Conservation (phyloP, 805 yeast genomes). For the Jamesozyma hellenica region DNA sequence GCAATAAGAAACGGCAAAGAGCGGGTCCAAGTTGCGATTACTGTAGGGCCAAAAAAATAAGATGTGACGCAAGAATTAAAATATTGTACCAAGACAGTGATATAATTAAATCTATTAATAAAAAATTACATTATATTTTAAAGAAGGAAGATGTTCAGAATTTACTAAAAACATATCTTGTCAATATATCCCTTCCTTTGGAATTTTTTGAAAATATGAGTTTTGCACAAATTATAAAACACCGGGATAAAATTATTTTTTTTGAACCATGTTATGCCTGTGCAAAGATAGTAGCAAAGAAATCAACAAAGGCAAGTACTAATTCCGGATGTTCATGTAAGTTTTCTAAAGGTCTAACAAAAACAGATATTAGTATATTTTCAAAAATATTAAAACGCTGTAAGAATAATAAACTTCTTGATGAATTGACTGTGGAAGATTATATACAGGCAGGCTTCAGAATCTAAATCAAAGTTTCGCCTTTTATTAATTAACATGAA, state of each 20-base stretch:
- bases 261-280: conserved; percentile 51
- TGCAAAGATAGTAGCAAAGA: conserved; percentile 13
- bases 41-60: conserved; percentile 59
- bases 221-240: conserved; percentile 14
- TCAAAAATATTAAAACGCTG: conserved; percentile 10
- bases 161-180: conserved; percentile 3
- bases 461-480: background rate
- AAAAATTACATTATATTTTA: conserved; percentile 14
- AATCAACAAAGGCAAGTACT: background rate
- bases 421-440: conserved; percentile 12
- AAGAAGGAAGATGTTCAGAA: conserved; percentile 2
- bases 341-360: conserved; percentile 57
- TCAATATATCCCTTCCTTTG: background rate
- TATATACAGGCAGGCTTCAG: conserved; percentile 15
- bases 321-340: conserved; percentile 1
- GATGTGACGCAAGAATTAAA: conserved; percentile 58
- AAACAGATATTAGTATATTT: conserved; percentile 25
- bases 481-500: too few species aligned
- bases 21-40: conserved; percentile 68
- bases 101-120: conserved; percentile 12
- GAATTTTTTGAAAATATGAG: background rate
- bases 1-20: conserved; percentile 40
- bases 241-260: conserved; percentile 32
- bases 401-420: background rate
- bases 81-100: conserved; percentile 28